These are phyloP conservation scores for Elsinoe australis DNA, from an alignment of 2,329 filamentous ascomycete species.

Conservation along the genomic window DNA sequence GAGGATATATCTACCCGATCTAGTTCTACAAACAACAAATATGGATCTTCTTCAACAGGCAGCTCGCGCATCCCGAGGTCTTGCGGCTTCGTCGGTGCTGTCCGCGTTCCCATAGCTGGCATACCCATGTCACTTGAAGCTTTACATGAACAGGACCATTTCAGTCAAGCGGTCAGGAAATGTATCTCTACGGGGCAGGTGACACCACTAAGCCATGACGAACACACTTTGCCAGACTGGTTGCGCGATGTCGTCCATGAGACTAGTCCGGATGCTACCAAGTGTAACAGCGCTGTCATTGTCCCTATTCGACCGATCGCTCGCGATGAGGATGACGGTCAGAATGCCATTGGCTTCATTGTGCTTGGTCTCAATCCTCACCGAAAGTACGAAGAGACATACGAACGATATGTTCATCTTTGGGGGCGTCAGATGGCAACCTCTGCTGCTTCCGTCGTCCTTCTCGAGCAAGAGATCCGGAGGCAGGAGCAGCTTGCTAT, in stretches of 20 bases:
- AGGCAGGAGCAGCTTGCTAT: no score
- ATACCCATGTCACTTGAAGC: no score
- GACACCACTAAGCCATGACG: no score
- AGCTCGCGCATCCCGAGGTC: no score
- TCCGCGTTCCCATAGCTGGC: no score
- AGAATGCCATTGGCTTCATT: conserved; percentile 29
- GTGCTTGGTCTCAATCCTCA: conserved; percentile 31
- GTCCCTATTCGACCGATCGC: conserved; percentile 30
- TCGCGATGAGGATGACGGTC: conserved; percentile 22
- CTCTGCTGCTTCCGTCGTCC: conserved; percentile 29
- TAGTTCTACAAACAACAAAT: no score
- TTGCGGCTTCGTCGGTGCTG: no score
- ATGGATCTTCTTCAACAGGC: no score
- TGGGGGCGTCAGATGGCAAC: conserved; percentile 29
- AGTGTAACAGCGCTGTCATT: conserved; percentile 22
- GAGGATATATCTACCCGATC: conserved; percentile 14
- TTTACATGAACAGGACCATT: no score
- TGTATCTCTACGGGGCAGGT: no score
- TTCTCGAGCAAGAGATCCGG: no score
- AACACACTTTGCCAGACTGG: neutral
- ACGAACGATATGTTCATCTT: conserved; percentile 29
- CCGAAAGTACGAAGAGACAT: conserved; percentile 30
- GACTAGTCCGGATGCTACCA: neutral
- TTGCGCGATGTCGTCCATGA: neutral
- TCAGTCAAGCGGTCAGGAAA: no score